phyloP scores from a whole-genome alignment of 305 asterid genomes.

The Fraxinus sp. region DNA sequence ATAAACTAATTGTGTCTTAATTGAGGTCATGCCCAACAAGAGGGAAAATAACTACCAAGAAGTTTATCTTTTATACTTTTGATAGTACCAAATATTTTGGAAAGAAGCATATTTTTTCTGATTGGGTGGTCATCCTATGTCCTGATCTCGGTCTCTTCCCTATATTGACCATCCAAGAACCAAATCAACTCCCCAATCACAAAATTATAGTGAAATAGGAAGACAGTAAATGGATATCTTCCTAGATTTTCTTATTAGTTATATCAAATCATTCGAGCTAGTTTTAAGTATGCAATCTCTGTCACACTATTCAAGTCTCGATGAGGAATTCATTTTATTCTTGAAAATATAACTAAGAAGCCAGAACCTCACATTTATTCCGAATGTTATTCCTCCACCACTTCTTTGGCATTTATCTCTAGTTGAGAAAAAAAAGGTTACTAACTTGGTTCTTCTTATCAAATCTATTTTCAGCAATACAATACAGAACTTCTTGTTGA shows the following conservation, averaged over 20 bases:
- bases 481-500: slow-evolving; percentile 62
- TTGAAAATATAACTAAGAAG: neutral
- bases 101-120: neutral
- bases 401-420: neutral
- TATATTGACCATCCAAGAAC: neutral
- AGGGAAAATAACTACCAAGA: neutral
- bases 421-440: neutral
- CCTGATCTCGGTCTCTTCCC: neutral
- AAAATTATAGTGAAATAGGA: neutral
- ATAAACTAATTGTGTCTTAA: neutral
- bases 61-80: neutral
- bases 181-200: neutral
- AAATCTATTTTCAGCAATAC: slow-evolving; percentile 53
- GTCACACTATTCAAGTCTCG: neutral
- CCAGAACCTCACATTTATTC: neutral
- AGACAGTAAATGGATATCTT: neutral
- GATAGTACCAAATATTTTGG: neutral
- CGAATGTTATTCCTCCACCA: neutral
- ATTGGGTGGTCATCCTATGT: neutral
- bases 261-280: neutral
- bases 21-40: neutral
- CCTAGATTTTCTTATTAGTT: neutral
- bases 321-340: neutral
- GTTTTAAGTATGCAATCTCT: neutral
- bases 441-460: slow-evolving; percentile 20